Conservation (phyloP, 768 basidiomycete species). For the Podaxis carcinomalis region DNA sequence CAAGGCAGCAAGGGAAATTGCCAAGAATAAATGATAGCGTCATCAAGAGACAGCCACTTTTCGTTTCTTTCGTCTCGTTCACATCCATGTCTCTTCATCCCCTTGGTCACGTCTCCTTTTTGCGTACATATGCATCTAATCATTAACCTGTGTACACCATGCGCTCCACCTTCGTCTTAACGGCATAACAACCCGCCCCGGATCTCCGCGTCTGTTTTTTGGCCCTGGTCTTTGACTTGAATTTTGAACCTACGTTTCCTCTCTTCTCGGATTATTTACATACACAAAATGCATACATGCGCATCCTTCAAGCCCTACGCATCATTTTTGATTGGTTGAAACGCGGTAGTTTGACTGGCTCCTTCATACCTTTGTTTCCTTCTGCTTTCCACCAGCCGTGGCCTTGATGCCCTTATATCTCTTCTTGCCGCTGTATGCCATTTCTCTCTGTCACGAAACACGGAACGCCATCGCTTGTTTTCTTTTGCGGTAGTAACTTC, state of each 20-base stretch:
- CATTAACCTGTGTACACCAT: background rate
- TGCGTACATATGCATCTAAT: background rate
- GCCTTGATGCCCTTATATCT: background rate
- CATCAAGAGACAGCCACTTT: background rate
- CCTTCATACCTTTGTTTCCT: background rate
- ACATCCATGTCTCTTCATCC: too few relatives aligned
- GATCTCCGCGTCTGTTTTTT: background rate
- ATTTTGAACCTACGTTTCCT: background rate
- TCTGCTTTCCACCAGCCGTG: background rate
- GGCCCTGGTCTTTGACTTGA: background rate
- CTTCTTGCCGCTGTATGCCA: background rate
- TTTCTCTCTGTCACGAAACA: too few relatives aligned
- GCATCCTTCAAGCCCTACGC: background rate
- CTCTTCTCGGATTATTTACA: background rate
- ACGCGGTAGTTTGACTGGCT: background rate
- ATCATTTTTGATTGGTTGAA: background rate
- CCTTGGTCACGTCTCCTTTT: background rate
- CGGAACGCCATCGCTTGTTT: too few relatives aligned
- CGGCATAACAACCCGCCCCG: background rate
- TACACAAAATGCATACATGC: background rate
- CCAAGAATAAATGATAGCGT: conserved; percentile 50
- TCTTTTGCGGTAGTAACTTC: background rate
- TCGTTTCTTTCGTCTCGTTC: background rate
- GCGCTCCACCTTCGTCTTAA: background rate
- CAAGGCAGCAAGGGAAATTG: conserved; percentile 87